Conservation (phyloP, 768 basidiomycete genomes). For the Fomitopsis pulvina region DNA sequence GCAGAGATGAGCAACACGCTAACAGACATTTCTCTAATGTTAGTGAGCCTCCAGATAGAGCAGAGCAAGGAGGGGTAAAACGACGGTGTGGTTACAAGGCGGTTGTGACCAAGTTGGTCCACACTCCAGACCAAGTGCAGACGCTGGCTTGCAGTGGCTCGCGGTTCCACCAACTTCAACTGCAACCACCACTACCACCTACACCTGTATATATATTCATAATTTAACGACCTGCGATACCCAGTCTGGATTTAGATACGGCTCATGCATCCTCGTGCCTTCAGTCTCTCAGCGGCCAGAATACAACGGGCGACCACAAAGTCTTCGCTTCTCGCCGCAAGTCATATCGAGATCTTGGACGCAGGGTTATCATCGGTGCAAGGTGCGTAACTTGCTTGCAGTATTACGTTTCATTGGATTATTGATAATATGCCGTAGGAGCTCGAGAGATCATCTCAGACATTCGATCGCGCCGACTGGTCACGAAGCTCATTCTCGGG, state of each 20-base stretch:
- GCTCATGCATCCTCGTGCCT: background rate
- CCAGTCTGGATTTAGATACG: background rate
- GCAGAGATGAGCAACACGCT: too few species aligned
- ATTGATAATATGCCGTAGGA: slow-evolving; percentile 35
- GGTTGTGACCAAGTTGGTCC: too few species aligned
- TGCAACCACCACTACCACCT: too few species aligned
- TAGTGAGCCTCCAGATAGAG: too few species aligned
- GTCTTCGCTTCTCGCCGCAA: slow-evolving; percentile 12
- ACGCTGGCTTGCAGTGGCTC: too few species aligned
- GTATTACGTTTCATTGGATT: background rate
- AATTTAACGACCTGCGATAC: background rate
- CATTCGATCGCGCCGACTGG: slow-evolving; percentile 38
- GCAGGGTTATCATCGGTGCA: slow-evolving; percentile 13
- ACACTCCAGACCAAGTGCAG: too few species aligned
- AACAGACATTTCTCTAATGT: too few species aligned
- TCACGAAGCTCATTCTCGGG: slow-evolving; percentile 49
- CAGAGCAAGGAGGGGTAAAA: too few species aligned
- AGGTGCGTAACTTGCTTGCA: slow-evolving; percentile 5
- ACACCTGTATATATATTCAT: background rate
- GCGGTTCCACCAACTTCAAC: too few species aligned
- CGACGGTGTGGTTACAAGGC: too few species aligned
- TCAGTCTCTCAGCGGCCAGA: background rate
- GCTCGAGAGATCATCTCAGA: slow-evolving; percentile 41
- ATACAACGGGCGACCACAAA: slow-evolving; percentile 9
- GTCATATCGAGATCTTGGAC: slow-evolving; percentile 17